These are phyloP conservation scores for Mycena vulgaris DNA, from an alignment of 768 basidiomycete genomes.

Conservation along the genomic window DNA sequence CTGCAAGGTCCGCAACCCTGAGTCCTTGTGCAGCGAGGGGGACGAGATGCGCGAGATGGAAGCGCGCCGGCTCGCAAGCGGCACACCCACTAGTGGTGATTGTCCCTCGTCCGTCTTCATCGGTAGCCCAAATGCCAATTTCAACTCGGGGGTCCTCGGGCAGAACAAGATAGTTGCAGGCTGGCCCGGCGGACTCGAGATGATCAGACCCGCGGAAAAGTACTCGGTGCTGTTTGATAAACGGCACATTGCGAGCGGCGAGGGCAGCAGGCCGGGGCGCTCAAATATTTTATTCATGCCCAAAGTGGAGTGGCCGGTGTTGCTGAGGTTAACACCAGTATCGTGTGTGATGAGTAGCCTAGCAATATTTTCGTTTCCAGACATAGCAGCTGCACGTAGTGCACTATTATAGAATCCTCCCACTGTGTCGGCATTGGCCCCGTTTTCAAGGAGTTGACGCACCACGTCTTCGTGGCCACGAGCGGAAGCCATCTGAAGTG, in stretches of 20 bases:
- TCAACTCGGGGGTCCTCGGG: constrained; percentile 64
- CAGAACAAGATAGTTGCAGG: constrained; percentile 97
- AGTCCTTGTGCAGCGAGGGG: constrained; percentile 11
- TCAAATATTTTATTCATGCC: no score
- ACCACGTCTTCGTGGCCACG: background rate
- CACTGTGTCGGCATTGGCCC: background rate
- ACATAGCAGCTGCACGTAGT: background rate
- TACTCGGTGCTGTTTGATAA: constrained; percentile 84
- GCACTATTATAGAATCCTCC: background rate
- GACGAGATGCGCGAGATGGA: constrained; percentile 43
- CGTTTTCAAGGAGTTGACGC: background rate
- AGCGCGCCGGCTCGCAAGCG: constrained; percentile 46
- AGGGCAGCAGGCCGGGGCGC: no score
- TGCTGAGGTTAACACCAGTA: no score
- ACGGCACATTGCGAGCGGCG: no score
- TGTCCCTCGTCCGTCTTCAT: constrained; percentile 67
- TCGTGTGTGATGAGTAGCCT: no score
- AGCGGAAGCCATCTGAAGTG: background rate
- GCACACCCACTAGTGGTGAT: constrained; percentile 42
- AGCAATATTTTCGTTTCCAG: background rate
- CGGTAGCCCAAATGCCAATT: constrained; percentile 52
- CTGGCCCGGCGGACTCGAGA: constrained; percentile 94
- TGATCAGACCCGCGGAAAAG: constrained; percentile 87
- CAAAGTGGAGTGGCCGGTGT: no score
- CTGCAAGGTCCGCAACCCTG: no score